Evolutionary conservation across 306 rosid genomes (phyloP).

Genomic region (Cucumis sativus): Cucumber_9930_V3 NC_026659.2:2949001-2949500

Average conservation of each 20-base stretch:
- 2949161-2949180: too few relatives aligned
- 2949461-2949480: not conserved
- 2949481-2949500: too few relatives aligned
- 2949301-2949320: not conserved
- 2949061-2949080: too few relatives aligned
- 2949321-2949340: conserved; percentile 5
- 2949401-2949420: not conserved
- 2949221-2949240: not conserved
- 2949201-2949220: too few relatives aligned
- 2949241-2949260: not conserved
- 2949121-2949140: too few relatives aligned
- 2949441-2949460: not conserved
- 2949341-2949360: not conserved
- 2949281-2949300: not conserved
- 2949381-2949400: not conserved
- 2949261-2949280: not conserved
- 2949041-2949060: too few relatives aligned
- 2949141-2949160: too few relatives aligned
- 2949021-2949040: too few relatives aligned
- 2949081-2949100: too few relatives aligned
- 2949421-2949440: not conserved
- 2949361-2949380: not conserved
- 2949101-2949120: too few relatives aligned
- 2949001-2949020: too few relatives aligned
- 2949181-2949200: too few relatives aligned